Evolutionary conservation across 2,329 filamentous ascomycete species (phyloP).

Genomic region (Nemania sp.): DNA sequence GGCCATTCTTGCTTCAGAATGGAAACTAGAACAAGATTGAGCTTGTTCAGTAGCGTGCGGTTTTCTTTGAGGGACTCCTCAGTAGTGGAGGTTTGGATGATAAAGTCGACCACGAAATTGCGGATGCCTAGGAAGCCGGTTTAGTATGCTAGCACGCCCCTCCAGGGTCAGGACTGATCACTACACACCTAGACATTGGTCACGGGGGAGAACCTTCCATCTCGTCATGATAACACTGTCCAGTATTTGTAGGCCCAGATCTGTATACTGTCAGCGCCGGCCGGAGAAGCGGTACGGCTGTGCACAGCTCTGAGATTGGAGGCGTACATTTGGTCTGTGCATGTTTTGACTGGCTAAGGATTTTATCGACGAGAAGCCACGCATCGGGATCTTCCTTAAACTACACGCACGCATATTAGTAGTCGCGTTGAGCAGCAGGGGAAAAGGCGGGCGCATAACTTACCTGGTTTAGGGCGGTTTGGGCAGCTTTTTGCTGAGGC

Average conservation of each 20-base stretch:
- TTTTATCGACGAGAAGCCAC: conserved; percentile 97
- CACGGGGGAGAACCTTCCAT: conserved; percentile 96
- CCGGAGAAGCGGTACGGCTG: background rate
- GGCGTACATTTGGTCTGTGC: conserved; percentile 92
- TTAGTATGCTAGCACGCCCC: conserved; percentile 1
- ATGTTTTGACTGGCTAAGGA: conserved; percentile 89
- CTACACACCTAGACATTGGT: conserved; percentile 84
- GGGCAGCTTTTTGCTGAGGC: conserved; percentile 89
- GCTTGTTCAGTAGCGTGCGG: conserved; percentile 92
- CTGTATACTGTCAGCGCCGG: conserved; percentile 51
- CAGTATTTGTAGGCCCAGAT: conserved; percentile 91
- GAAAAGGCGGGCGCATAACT: conserved; percentile 39
- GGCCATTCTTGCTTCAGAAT: conserved; percentile 99
- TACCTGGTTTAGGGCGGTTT: conserved; percentile 91
- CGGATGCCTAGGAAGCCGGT: conserved; percentile 72
- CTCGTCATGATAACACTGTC: conserved; percentile 98
- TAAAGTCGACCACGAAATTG: conserved; percentile 98
- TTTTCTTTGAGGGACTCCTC: conserved; percentile 85
- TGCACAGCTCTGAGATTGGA: conserved; percentile 11
- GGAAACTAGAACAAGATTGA: conserved; percentile 95
- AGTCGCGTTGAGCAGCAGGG: conserved; percentile 12
- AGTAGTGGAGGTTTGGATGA: conserved; percentile 87
- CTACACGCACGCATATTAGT: conserved; percentile 51
- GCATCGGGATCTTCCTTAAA: conserved; percentile 99
- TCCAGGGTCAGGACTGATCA: background rate